Conservation (phyloP, 768 basidiomycete species). For the Auriscalpium vulgare region DNA sequence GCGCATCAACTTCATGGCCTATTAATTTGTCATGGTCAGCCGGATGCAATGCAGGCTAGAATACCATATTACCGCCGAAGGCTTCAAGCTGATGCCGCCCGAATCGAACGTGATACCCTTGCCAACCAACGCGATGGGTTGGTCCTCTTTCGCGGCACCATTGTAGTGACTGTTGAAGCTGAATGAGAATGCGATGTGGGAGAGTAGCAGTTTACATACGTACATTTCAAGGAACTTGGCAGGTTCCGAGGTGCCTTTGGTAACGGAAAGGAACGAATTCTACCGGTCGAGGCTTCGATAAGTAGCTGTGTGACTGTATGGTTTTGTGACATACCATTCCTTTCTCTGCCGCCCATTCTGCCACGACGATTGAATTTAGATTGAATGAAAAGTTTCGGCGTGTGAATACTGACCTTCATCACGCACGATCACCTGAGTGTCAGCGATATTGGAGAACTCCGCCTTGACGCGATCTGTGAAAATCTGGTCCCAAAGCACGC, state of each 20-base stretch:
- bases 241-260: constrained; percentile 74
- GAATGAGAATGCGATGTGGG: background rate
- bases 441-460: constrained; percentile 57
- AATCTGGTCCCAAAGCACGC: constrained; percentile 28
- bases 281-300: constrained; percentile 18
- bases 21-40: background rate
- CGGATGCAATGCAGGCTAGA: background rate
- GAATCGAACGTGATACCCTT: constrained; percentile 90
- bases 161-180: constrained; percentile 59
- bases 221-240: constrained; percentile 85
- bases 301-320: background rate
- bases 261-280: constrained; percentile 83
- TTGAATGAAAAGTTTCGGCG: constrained; percentile 1
- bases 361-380: background rate
- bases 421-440: constrained; percentile 60
- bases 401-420: constrained; percentile 52
- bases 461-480: constrained; percentile 66
- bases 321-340: constrained; percentile 51
- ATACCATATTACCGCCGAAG: constrained; percentile 40
- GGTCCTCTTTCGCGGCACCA: constrained; percentile 48
- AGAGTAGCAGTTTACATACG: constrained; percentile 3
- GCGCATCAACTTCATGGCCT: constrained; percentile 82
- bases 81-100: constrained; percentile 83
- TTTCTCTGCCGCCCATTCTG: constrained; percentile 78
- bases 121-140: constrained; percentile 71